Base-by-base conservation (phyloP, 2,329 filamentous ascomycete genomes). In the Fusarium sp. region DNA sequence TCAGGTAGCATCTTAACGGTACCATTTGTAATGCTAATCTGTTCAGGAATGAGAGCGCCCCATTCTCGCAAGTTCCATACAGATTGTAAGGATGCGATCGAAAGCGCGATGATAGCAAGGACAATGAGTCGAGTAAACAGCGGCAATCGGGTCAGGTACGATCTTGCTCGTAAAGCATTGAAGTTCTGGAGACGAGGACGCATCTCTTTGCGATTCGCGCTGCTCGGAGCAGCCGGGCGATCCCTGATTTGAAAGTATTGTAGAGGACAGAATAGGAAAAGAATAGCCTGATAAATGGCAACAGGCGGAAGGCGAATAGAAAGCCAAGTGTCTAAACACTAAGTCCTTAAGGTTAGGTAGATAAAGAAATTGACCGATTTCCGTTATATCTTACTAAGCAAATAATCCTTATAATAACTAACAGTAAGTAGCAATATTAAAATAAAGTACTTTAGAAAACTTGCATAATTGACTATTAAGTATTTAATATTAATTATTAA, bases 81-180 rank as follows among this genome's bases (percentile, higher is more conserved):
- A 14, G 85, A 82, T 68, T 91, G 88, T 35, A 93, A 74, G 39
- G 88, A 83, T 7, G 88, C 79, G 32, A 92, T 69, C 86, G 89
- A 96, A 38, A 73, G 65, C 4, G 57, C 61, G 29, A 90, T 71
- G 53, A 96, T 90, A 39, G 88, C 76, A 4, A 87, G 70, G 17
- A 93, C 74, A 13, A 93, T 83, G 15, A 84, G 75, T 46, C 93
- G 87, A 23, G 95, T 97, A 73, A 95, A 93, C 2, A 98, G 81
- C 32, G 95, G 94, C n/a, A 98, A 82, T 44, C 93, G 88, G 57
- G 91, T 81, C 65, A 96, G 71, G 74, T 96, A 97, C 9, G 91
- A 91, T 65, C 92, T 89, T 69, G 93, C 83, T 67, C 92, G 87
- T 59, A 83, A 76, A 29, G 89, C 86, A 76, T 88, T 93, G 76